These are phyloP conservation scores for Triticum turgidum DNA, from an alignment of 176 grass and related monocot species.

Conservation along the genomic window DNA sequence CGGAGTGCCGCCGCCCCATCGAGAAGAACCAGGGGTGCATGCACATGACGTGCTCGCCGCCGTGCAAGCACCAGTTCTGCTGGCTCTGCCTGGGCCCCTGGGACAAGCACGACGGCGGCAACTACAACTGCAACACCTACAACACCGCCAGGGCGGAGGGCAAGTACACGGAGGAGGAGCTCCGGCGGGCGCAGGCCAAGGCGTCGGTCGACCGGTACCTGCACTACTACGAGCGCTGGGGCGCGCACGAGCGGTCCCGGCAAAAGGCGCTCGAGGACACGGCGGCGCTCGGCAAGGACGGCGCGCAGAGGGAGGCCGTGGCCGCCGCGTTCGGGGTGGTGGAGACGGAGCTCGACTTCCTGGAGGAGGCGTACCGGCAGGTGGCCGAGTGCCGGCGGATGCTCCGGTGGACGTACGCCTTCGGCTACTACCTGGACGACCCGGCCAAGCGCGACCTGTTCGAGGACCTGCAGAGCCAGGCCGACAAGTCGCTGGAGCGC, in stretches of 20 bases:
- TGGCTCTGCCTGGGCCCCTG: constrained; percentile 53
- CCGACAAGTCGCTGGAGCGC: constrained; percentile 18
- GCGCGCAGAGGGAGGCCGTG: background rate
- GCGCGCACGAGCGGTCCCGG: constrained; percentile 5
- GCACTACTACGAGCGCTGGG: constrained; percentile 44
- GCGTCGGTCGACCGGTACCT: constrained; percentile 27
- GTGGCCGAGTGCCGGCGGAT: constrained; percentile 31
- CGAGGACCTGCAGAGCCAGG: background rate
- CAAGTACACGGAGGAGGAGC: background rate
- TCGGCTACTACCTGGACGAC: constrained; percentile 5
- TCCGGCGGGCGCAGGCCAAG: constrained; percentile 19
- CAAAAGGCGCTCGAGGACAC: background rate
- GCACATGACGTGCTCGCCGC: constrained; percentile 46
- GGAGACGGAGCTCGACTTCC: background rate
- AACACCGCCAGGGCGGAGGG: constrained; percentile 20
- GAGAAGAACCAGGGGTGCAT: constrained; percentile 64
- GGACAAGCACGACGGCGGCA: background rate
- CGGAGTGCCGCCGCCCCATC: constrained; percentile 39
- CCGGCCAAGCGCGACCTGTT: background rate
- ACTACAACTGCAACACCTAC: constrained; percentile 41
- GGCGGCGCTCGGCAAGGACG: background rate
- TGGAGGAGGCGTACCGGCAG: constrained; percentile 20
- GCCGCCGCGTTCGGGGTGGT: background rate
- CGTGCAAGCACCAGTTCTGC: constrained; percentile 53
- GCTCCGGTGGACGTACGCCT: constrained; percentile 27